Conservation (phyloP, 2,329 filamentous ascomycete species). For the Biscogniauxia mediterranea region DNA sequence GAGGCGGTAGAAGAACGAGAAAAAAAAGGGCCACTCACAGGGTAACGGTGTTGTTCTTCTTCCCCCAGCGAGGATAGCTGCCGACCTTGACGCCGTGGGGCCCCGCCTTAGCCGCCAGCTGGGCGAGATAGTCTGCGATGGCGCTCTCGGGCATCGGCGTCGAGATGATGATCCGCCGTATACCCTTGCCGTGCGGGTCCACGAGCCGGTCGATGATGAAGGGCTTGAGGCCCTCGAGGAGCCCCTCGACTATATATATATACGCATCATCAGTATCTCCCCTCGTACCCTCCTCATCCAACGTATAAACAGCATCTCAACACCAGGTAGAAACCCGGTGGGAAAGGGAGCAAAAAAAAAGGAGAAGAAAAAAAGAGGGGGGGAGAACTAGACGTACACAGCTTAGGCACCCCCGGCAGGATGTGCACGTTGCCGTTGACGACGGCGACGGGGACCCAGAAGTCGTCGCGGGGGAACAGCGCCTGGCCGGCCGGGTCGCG, state of each 20-base stretch:
- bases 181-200: conserved; percentile 80
- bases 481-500: conserved; percentile 68
- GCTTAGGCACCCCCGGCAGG: conserved; percentile 79
- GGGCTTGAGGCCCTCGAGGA: conserved; percentile 76
- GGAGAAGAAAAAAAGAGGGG: too few relatives aligned
- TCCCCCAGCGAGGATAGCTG: conserved; percentile 91
- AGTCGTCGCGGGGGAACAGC: conserved; percentile 73
- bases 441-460: conserved; percentile 88
- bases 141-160: conserved; percentile 86
- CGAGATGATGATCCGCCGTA: conserved; percentile 75
- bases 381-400: conserved; percentile 53
- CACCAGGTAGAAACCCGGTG: too few relatives aligned
- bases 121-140: conserved; percentile 78
- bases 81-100: conserved; percentile 85
- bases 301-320: too few relatives aligned
- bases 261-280: neutral
- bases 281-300: neutral
- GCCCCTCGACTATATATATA: conserved; percentile 57
- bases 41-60: conserved; percentile 84
- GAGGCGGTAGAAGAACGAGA: neutral
- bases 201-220: conserved; percentile 65
- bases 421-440: conserved; percentile 95
- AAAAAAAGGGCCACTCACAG: conserved; percentile 38
- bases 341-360: too few relatives aligned
- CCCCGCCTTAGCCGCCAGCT: conserved; percentile 71